Evolutionary conservation across 495 filamentous ascomycete species (phyloP).

Genomic region (Cudoniella acicularis): DNA sequence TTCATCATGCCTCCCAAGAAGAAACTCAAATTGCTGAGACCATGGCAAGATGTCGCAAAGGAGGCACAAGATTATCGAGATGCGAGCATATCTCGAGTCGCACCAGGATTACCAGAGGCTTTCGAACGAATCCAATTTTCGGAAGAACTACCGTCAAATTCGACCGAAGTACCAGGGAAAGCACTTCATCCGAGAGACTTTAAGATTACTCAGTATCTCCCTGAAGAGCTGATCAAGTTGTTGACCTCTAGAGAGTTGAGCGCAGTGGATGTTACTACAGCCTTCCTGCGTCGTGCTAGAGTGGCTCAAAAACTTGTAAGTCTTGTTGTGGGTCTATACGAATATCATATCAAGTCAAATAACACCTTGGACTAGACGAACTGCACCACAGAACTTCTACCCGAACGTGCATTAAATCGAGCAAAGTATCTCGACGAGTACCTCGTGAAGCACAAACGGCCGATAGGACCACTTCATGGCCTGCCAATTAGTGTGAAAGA

Average conservation of each 20-base stretch:
- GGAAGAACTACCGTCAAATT: background rate
- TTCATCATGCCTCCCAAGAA: conserved; percentile 6
- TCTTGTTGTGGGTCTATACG: too few species aligned
- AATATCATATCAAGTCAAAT: too few species aligned
- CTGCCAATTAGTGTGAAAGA: conserved; percentile 69
- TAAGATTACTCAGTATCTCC: conserved; percentile 43
- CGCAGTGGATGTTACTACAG: conserved; percentile 44
- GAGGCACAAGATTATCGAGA: conserved; percentile 16
- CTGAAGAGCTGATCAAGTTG: conserved; percentile 36
- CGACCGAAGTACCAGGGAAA: background rate
- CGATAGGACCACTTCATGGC: conserved; percentile 61
- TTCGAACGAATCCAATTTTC: background rate
- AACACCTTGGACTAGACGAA: too few species aligned
- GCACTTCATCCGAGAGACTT: background rate
- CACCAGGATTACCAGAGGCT: background rate
- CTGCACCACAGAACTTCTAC: conserved; percentile 64
- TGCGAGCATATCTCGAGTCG: conserved; percentile 4
- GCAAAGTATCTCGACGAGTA: conserved; percentile 60
- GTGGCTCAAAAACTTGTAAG: conserved; percentile 40
- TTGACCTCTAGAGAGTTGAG: conserved; percentile 41
- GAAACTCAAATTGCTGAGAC: conserved; percentile 6
- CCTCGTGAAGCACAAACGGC: conserved; percentile 38
- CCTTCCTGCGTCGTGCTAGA: conserved; percentile 54
- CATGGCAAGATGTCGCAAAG: conserved; percentile 16
- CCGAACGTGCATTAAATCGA: conserved; percentile 52